Percentiles rank a stretch among this genome's conserved stretches.
Conservation (phyloP, 1,284 basidiomycete species). For the Leccinum subspadiceum region DNA sequence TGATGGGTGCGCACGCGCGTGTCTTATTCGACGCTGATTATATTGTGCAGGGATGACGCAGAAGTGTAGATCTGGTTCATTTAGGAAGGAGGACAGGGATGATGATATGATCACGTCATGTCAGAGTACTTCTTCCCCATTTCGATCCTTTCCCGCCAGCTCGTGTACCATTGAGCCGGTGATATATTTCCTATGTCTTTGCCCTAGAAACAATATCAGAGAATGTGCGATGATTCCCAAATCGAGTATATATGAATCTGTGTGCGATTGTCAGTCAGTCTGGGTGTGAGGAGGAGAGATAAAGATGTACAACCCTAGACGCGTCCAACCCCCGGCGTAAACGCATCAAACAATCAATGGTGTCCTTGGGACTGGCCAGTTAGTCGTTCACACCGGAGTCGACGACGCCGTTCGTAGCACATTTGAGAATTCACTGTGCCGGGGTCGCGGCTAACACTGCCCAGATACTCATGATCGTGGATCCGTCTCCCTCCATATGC, state of each 20-base stretch:
- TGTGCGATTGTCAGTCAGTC: background rate
- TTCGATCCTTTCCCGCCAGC: background rate
- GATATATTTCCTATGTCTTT: background rate
- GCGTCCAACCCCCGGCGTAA: background rate
- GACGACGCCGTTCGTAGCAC: background rate
- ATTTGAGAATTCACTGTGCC: background rate
- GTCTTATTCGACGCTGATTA: background rate
- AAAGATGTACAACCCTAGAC: background rate
- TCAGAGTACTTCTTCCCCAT: background rate
- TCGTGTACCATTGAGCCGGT: background rate
- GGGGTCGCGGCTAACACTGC: background rate
- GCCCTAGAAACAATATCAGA: background rate
- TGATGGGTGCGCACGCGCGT: background rate
- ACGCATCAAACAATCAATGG: background rate
- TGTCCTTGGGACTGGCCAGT: background rate
- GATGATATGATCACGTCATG: background rate
- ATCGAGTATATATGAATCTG: background rate
- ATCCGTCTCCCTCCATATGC: background rate
- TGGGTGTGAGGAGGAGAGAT: background rate
- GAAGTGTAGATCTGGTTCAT: background rate
- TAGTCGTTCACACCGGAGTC: background rate
- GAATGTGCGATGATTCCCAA: background rate
- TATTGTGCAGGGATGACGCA: slow-evolving; percentile 4
- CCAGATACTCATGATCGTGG: background rate
- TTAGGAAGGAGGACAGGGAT: background rate